Evolutionary conservation across 345 rosid species (phyloP).

Genomic region (Acer negundo): DNA sequence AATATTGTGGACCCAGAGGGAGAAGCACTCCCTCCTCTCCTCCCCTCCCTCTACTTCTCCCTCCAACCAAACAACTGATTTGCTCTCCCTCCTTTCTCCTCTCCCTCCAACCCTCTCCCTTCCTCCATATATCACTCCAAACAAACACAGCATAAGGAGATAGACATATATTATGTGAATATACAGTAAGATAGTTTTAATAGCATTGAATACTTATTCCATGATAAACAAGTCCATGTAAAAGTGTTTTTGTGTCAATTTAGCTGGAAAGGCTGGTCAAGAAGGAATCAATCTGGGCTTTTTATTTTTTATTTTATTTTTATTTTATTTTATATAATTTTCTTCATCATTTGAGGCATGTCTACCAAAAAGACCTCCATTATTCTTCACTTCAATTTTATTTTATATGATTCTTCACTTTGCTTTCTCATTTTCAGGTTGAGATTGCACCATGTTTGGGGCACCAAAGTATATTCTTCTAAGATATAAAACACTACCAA

Average conservation of each 20-base stretch:
- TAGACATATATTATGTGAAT: too few relatives aligned
- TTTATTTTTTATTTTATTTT: background rate
- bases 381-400: constrained; percentile 12
- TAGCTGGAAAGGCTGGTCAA: constrained; percentile 33
- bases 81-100: too few relatives aligned
- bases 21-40: too few relatives aligned
- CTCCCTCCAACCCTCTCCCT: too few relatives aligned
- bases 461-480: constrained; percentile 3
- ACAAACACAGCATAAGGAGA: too few relatives aligned
- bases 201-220: background rate
- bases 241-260: constrained; percentile 9
- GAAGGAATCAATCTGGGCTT: constrained; percentile 1
- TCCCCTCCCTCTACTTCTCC: too few relatives aligned
- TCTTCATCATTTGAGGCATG: constrained; percentile 28
- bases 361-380: constrained; percentile 20
- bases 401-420: background rate
- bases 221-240: constrained; percentile 1
- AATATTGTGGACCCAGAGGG: too few relatives aligned
- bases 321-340: too few relatives aligned
- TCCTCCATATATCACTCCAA: too few relatives aligned
- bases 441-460: background rate
- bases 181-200: background rate
- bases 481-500: background rate
- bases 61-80: too few relatives aligned
- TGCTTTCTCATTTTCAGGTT: constrained; percentile 15